These are phyloP conservation scores for Toxoplasma gondii DNA, from an alignment of 169 alveolate genomes.

Conservation along the genomic window DNA sequence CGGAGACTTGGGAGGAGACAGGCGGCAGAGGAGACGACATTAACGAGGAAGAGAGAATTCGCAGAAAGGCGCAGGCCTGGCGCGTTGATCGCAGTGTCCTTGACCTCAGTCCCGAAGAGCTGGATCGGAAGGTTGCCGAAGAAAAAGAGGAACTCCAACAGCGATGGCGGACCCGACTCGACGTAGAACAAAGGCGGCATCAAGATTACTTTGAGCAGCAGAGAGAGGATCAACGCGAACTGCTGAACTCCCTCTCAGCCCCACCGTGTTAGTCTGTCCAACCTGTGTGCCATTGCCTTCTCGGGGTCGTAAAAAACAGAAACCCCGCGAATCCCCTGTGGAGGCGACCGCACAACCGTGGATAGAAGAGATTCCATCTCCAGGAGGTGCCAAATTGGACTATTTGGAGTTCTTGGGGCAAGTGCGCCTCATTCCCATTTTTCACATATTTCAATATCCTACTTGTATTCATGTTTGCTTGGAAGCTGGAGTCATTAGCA, in stretches of 20 bases:
- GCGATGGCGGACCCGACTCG: conserved; percentile 29
- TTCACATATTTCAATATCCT: no score
- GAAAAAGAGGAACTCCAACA: background rate
- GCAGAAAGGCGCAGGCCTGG: background rate
- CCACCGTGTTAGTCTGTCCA: background rate
- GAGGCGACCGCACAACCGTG: background rate
- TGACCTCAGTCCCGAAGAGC: background rate
- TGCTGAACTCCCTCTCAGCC: background rate
- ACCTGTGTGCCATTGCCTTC: background rate
- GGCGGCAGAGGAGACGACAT: background rate
- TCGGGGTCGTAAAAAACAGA: no score
- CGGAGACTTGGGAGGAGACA: background rate
- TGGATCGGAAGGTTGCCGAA: background rate
- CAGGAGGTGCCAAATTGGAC: no score
- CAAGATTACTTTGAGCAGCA: background rate
- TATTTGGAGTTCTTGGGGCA: no score
- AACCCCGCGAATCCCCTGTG: background rate
- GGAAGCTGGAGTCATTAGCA: no score
- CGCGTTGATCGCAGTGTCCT: conserved; percentile 18
- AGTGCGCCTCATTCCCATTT: no score
- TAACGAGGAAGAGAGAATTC: background rate
- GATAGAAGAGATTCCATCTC: no score
- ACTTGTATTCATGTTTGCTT: no score
- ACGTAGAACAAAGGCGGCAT: background rate
- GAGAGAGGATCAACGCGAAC: conserved; percentile 30